Conservation (phyloP, 768 basidiomycete genomes). For the Suillus americanus region DNA sequence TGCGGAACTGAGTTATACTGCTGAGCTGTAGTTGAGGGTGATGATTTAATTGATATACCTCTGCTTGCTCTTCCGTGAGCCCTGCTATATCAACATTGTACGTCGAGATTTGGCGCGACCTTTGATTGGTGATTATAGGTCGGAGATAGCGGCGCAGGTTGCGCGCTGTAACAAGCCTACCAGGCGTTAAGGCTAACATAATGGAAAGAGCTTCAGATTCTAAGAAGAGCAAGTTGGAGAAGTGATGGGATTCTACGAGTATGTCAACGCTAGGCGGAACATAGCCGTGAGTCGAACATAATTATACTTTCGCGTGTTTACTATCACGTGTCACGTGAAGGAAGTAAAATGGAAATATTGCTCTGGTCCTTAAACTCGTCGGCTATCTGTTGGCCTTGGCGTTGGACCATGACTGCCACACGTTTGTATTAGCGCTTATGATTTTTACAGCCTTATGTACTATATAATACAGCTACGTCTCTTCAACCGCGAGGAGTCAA, state of each 20-base stretch:
- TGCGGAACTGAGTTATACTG: constrained; percentile 61
- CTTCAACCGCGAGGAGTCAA: background rate
- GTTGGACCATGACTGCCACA: background rate
- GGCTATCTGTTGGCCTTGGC: background rate
- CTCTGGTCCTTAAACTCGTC: background rate
- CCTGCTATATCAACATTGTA: constrained; percentile 77
- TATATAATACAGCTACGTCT: background rate
- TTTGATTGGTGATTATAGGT: background rate
- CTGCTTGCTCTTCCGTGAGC: constrained; percentile 74
- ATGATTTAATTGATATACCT: constrained; percentile 45
- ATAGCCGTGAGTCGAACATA: background rate
- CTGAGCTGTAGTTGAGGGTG: background rate
- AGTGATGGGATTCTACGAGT: background rate
- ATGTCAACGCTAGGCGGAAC: background rate
- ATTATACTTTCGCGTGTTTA: background rate
- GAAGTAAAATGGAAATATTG: background rate
- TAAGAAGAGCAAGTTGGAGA: background rate
- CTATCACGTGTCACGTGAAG: background rate
- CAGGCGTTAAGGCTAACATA: background rate
- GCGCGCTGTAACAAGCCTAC: background rate
- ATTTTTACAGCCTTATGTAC: background rate
- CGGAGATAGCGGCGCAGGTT: background rate
- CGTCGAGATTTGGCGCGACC: constrained; percentile 43
- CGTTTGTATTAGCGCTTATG: background rate
- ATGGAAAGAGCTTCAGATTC: background rate